Percentiles rank a stretch among this genome's conserved stretches.
Evolutionary conservation across 2,329 filamentous ascomycete genomes (phyloP).

Genomic region (Fusarium oxysporum): DNA sequence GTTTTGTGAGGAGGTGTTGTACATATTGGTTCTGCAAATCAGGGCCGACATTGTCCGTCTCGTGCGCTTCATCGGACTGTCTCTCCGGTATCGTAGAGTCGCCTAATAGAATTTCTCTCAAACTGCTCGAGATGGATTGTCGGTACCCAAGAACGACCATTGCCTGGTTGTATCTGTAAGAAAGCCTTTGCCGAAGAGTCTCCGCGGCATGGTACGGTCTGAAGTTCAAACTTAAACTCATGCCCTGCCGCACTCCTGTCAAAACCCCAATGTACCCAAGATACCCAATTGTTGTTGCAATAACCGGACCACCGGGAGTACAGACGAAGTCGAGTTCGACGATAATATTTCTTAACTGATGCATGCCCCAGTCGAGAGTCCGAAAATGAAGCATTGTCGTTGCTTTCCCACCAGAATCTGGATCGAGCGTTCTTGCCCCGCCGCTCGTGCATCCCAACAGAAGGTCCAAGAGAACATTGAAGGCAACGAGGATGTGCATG

Average conservation of each 20-base stretch:
- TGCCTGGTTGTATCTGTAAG: slow-evolving; percentile 46
- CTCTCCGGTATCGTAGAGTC: background rate
- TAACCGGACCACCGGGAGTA: slow-evolving; percentile 46
- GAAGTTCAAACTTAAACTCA: slow-evolving; percentile 63
- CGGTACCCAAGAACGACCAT: slow-evolving; percentile 43
- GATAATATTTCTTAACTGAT: slow-evolving; percentile 60
- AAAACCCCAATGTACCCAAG: slow-evolving; percentile 62
- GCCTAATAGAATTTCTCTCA: slow-evolving; percentile 40
- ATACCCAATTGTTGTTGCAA: slow-evolving; percentile 61
- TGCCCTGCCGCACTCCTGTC: slow-evolving; percentile 58
- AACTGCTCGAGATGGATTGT: slow-evolving; percentile 42
- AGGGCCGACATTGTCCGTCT: no score
- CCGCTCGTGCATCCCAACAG: slow-evolving; percentile 74
- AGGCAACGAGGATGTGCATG: slow-evolving; percentile 69
- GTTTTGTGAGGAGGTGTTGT: slow-evolving; percentile 21
- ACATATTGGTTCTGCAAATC: background rate
- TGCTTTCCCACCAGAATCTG: slow-evolving; percentile 13
- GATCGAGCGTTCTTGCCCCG: slow-evolving; percentile 43
- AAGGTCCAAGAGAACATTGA: slow-evolving; percentile 72
- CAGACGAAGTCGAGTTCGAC: slow-evolving; percentile 64
- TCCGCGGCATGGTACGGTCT: slow-evolving; percentile 49
- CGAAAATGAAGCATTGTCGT: slow-evolving; percentile 63
- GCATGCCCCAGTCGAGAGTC: slow-evolving; percentile 68
- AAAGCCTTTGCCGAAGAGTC: slow-evolving; percentile 17
- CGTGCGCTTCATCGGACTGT: accelerated